Evolutionary conservation across 2,329 filamentous ascomycete species (phyloP), one percentile per base, ranked within the genome.

Genomic region (Aureobasidium sp.): DNA sequence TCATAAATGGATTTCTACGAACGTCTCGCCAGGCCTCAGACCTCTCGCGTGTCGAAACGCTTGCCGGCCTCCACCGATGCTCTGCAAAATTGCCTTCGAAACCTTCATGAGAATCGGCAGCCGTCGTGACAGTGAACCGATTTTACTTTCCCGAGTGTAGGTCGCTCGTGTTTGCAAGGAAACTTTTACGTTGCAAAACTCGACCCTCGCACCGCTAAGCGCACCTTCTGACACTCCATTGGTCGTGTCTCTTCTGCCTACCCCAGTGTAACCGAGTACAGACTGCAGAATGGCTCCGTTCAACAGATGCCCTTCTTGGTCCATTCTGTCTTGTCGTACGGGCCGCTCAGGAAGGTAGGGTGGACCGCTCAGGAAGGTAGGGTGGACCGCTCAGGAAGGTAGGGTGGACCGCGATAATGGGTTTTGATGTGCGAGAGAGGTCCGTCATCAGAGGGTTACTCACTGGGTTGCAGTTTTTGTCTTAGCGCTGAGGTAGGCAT

Each of bases 141-240:
- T 50, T 60, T 60, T 24, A 42, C 37, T 50, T 60, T 60, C 45
- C 8, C 50, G 57, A 60, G 42, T 35, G 35, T 50, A 50, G 57
- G n/a, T 44, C 44, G 31, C 45, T 50, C 45, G 54, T 58, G 54
- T 48, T 27, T 29, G 27, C 3, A 37, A 5, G 45, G 33, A 50
- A 50, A 49, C 35, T 50, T 33, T 60, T 60, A 60, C 57, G 57
- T 60, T 19, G 33, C 29, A 47, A 60, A 57, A 60, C 22, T 60
- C 35, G 22, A 40, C 57, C 45, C 44, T 60, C 57, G 57, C 57
- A 60, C 45, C 54, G 45, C 57, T 60, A 49, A 60, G 15, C 40
- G 44, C 17, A 15, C 24, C 29, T 14, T 24, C 45, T n/a, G 35
- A 22, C 45, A 33, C 33, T 40, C 24, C 22, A 60, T 60, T 60